Base-by-base conservation (phyloP, 2,329 filamentous ascomycete genomes). In the Penicillium sp. region DNA sequence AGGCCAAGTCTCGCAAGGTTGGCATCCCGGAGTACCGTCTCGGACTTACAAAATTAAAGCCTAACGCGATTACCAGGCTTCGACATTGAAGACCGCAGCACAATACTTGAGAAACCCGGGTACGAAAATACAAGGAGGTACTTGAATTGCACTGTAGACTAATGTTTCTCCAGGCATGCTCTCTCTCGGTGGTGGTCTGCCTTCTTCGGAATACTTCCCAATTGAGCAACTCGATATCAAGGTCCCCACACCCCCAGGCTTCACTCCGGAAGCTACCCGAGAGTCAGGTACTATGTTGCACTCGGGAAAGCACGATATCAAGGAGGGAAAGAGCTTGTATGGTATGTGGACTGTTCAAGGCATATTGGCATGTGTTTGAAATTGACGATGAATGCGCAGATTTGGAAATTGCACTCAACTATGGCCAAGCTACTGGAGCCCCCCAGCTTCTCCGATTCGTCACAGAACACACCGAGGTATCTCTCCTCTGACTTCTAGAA, bases 131-230 rank as follows among this genome's bases (percentile, higher is more conserved):
- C 3, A 19, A 4, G 16, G 35, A 10, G 9, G 19, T 19, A 19
- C 19, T 19, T 8, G 19, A 3, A 5, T 19, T n/a, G 26, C 2
- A 39, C 33, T 21, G 31, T 31, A 52, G 39, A 16, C 19, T 48
- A 48, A 21, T 41, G n/a, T 3, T 48, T 0, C 19, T 16, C 16
- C n/a, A 75, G 77, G 90, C 16, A 77, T 97, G 57, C 95, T 99
- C 70, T 96, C 92, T 1, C 86, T 99, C 1, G 95, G 95, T 54
- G 95, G 95, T 51, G 95, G 95, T 3, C 80, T 99, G 21, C 95
- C 95, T 4, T 93, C 91, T 14, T 85, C 90, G 58, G 88, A 93
- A 72, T 91, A 96, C 76, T 99, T 99, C 70, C 95, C 95, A n/a
- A 87, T 98, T 68, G 87, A 93, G 63, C 83, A 89, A 62, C 75